Percentiles rank a stretch among this genome's conserved stretches.
Evolutionary conservation across 108 stramenopile species (phyloP).

Genomic region (Nitzschia sp.): DNA sequence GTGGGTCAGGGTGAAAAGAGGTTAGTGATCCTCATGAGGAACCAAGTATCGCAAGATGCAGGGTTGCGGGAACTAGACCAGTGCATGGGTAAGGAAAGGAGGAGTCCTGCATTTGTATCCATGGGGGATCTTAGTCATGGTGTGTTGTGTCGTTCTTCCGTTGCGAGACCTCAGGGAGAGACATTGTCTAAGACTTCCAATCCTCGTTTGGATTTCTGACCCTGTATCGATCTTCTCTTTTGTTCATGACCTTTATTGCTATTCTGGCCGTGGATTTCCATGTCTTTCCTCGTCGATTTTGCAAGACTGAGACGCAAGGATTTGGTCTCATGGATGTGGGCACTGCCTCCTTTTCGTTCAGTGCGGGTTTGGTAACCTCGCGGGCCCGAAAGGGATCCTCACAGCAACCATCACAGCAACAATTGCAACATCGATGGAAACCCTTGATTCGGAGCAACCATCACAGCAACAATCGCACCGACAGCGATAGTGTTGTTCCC

Average conservation of each 20-base stretch:
- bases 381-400: neutral
- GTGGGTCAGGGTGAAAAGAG: no score
- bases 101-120: slow-evolving; percentile 49
- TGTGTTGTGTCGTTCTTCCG: neutral
- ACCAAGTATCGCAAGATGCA: no score
- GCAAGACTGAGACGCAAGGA: slow-evolving; percentile 89
- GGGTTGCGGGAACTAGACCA: no score
- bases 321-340: slow-evolving; percentile 97
- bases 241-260: slow-evolving; percentile 82
- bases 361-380: slow-evolving; percentile 64
- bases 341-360: slow-evolving; percentile 84
- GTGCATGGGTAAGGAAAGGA: no score
- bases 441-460: slow-evolving; percentile 44
- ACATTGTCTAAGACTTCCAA: no score
- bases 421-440: slow-evolving; percentile 10
- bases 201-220: slow-evolving; percentile 39
- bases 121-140: slow-evolving; percentile 32
- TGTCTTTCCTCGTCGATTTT: slow-evolving; percentile 90
- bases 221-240: slow-evolving; percentile 63
- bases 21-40: no score
- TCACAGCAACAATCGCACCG: no score
- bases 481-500: slow-evolving; percentile 27
- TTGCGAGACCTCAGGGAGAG: no score
- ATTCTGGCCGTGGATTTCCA: slow-evolving; percentile 92
- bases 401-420: neutral